Base-by-base conservation (phyloP, 2,329 filamentous ascomycete genomes). In the Emericellopsis atlantica region DNA sequence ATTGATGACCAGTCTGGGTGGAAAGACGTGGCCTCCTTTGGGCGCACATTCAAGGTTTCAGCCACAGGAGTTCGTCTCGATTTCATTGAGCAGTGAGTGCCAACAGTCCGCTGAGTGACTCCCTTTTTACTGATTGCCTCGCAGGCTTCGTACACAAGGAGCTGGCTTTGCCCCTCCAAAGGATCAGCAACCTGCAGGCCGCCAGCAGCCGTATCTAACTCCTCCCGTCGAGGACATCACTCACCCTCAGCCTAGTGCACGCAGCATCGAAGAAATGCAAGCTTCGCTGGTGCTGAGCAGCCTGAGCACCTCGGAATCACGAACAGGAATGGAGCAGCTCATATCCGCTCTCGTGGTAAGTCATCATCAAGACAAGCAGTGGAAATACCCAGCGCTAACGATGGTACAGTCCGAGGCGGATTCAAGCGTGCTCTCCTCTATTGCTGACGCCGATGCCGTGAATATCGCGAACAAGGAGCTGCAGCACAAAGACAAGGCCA, bases 1-100 rank as follows among this genome's bases (percentile, higher is more conserved):
- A 29, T 6, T 9, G 26, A 31, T 12, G 39, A 42, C 16, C n/a
- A 74, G 37, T 61, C 61, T 34, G 70, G 68, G 26, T 79, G 80
- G 65, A 71, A 69, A 41, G 73, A 79, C 43, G 57, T 71, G 8
- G 65, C 69, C 42, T 71, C 74, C 14, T 80, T 76, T 52, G 82
- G 81, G n/a, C 70, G 74, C 23, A 64, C 76, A 18, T 80, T 81
- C 56, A 74, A 74, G 44, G 60, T 88, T 41, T 70, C 75, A 1
- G 77, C 77, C 45, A 68, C 68, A 51, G 78, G 79, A 31, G 68
- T 88, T 49, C 72, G 82, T 51, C 66, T 79, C 11, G 79, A 87
- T 54, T 88, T 95, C 56, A 76, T 94, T 38, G 65, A 74, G 44
- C 67, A 70, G 74, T 78, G 58, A 59, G 72, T 64, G 1, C 15